phyloP scores from a whole-genome alignment of 768 basidiomycete species.

The Arthromyces matolae region DNA sequence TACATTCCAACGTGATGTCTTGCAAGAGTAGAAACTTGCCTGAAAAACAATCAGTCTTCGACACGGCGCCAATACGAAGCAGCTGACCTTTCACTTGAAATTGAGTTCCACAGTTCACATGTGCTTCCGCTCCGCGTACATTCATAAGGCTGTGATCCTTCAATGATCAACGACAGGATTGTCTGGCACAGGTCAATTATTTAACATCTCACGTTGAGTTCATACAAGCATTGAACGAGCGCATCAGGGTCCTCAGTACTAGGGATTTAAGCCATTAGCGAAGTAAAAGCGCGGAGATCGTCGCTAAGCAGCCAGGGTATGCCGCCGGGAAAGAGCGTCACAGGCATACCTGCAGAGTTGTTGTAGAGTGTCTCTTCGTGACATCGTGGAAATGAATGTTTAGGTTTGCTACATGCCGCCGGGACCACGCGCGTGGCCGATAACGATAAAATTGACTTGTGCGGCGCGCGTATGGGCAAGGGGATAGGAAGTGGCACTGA shows the following conservation, averaged over 20 bases:
- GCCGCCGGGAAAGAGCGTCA: not conserved
- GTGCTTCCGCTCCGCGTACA: slow-evolving; percentile 1
- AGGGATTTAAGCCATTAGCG: no score
- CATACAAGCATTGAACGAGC: no score
- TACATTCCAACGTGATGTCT: not conserved
- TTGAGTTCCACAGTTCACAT: not conserved
- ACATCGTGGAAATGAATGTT: slow-evolving; percentile 2
- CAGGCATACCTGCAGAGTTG: not conserved
- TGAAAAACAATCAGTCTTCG: no score
- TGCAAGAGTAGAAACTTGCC: no score
- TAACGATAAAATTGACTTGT: not conserved
- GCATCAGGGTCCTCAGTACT: no score
- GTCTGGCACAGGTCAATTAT: no score
- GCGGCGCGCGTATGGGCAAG: no score
- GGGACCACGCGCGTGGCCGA: not conserved
- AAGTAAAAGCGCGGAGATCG: no score
- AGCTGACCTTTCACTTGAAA: not conserved
- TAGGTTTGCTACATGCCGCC: not conserved
- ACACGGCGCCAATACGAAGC: no score
- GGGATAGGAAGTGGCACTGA: no score
- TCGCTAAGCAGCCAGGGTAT: slow-evolving; percentile 6
- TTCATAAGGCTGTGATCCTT: not conserved
- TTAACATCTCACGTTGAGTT: no score
- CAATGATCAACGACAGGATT: not conserved
- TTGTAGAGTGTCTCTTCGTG: slow-evolving; percentile 1